These are phyloP conservation scores for Porodaedalea pini DNA, from an alignment of 1,284 basidiomycete species.

Conservation along the genomic window DNA sequence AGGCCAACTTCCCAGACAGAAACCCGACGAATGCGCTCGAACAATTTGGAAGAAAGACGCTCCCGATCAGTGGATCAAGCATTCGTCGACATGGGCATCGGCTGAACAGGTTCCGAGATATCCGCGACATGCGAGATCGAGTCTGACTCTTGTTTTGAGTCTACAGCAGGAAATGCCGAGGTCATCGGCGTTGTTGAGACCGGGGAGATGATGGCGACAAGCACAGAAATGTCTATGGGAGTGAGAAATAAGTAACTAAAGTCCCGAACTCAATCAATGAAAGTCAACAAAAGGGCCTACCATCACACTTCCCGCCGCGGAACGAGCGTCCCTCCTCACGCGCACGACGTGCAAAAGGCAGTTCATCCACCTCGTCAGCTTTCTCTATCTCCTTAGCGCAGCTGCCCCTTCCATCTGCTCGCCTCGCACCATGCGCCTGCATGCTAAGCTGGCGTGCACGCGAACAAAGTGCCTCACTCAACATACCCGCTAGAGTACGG, in stretches of 20 bases:
- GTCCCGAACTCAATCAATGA: background rate
- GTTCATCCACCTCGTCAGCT: conserved; percentile 45
- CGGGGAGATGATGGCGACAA: conserved; percentile 37
- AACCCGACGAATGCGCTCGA: no score
- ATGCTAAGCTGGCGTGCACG: conserved; percentile 60
- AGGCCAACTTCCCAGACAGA: no score
- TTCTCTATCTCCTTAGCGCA: background rate
- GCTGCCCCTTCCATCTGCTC: conserved; percentile 25
- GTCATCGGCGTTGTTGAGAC: no score
- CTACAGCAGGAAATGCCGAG: no score
- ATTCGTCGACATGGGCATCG: no score
- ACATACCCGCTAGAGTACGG: conserved; percentile 58
- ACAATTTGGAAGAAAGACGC: no score
- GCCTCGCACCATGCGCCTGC: conserved; percentile 27
- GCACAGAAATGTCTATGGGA: conserved; percentile 56
- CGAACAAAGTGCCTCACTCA: conserved; percentile 70
- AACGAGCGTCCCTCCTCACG: conserved; percentile 59
- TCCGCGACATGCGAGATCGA: no score
- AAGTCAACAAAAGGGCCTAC: conserved; percentile 37
- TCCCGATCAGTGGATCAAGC: no score
- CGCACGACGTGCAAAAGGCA: conserved; percentile 67
- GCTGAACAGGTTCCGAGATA: no score
- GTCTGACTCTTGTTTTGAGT: no score
- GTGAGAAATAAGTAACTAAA: conserved; percentile 10
- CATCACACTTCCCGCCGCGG: conserved; percentile 73